phyloP scores from a whole-genome alignment of 2,329 filamentous ascomycete genomes.

The Cytospora leucostoma region DNA sequence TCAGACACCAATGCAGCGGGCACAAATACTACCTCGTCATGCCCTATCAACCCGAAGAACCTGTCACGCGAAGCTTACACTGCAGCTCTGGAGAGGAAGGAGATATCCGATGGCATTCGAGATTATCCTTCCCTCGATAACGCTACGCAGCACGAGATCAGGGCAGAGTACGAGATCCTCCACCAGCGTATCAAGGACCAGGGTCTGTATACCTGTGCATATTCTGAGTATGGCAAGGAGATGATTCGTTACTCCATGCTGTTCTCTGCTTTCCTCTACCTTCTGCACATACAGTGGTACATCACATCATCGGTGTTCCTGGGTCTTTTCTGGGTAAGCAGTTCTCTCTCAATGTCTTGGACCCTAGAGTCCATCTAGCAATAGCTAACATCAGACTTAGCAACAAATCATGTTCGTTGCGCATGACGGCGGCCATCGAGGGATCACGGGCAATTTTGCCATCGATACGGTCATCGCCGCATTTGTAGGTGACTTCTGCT shows the following conservation, averaged over 20 bases:
- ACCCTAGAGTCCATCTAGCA: background rate
- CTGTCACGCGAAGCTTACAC: constrained; percentile 27
- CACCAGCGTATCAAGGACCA: constrained; percentile 56
- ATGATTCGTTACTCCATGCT: constrained; percentile 54
- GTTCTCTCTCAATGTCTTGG: background rate
- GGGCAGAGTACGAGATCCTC: constrained; percentile 55
- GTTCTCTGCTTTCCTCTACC: constrained; percentile 50
- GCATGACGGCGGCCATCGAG: constrained; percentile 65
- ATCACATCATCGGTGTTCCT: constrained; percentile 58
- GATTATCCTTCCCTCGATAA: constrained; percentile 57
- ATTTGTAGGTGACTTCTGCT: constrained; percentile 66
- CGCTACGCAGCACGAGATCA: constrained; percentile 56
- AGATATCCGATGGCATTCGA: constrained; percentile 32
- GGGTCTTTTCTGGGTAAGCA: constrained; percentile 61
- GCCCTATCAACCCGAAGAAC: constrained; percentile 15
- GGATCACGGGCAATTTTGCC: constrained; percentile 61
- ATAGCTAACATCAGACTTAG: constrained; percentile 38
- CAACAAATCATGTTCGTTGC: constrained; percentile 71
- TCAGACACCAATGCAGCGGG: constrained; percentile 4
- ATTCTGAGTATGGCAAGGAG: constrained; percentile 60
- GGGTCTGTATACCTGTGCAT: constrained; percentile 61
- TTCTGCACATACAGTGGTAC: constrained; percentile 56
- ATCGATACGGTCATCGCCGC: constrained; percentile 62
- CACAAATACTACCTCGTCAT: background rate
- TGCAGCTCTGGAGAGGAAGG: constrained; percentile 27